These are phyloP conservation scores for Fusarium sp. DNA, from an alignment of 2,329 filamentous ascomycete species.

Conservation along the genomic window DNA sequence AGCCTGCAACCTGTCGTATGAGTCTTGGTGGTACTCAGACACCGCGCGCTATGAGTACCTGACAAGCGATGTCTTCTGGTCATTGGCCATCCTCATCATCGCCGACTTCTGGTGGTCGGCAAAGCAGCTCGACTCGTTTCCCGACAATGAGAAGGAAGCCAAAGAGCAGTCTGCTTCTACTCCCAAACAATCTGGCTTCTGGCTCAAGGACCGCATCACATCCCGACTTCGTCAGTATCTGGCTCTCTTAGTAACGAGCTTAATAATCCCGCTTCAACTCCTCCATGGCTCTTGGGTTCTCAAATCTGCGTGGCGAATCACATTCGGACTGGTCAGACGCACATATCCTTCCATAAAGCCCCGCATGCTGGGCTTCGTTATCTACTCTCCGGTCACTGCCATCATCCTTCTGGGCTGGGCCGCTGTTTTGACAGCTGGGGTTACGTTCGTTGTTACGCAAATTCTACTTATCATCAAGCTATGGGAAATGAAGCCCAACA, in stretches of 20 bases:
- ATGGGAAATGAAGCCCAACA: not conserved
- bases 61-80: conserved; percentile 36
- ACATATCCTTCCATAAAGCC: conserved; percentile 31
- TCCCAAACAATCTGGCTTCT: not conserved
- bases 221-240: conserved; percentile 16
- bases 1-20: not conserved
- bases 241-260: not conserved
- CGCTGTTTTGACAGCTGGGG: not conserved
- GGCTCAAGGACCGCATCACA: conserved; percentile 20
- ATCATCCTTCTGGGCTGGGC: conserved; percentile 1
- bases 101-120: conserved; percentile 29
- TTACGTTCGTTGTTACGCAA: conserved; percentile 4
- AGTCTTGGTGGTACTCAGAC: conserved; percentile 32
- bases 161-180: not conserved
- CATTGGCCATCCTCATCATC: conserved; percentile 17
- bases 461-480: conserved; percentile 3
- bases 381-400: conserved; percentile 17
- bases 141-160: not conserved
- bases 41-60: conserved; percentile 29
- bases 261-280: conserved; percentile 10
- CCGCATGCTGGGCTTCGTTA: conserved; percentile 8
- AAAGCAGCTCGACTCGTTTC: conserved; percentile 12
- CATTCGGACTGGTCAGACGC: conserved; percentile 6
- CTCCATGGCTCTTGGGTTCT: conserved; percentile 35
- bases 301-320: conserved; percentile 25